Evolutionary conservation across 352 stramenopile species (phyloP), one percentile per base, ranked within the genome.

Genomic region (Phytophthora citrophthora): DNA sequence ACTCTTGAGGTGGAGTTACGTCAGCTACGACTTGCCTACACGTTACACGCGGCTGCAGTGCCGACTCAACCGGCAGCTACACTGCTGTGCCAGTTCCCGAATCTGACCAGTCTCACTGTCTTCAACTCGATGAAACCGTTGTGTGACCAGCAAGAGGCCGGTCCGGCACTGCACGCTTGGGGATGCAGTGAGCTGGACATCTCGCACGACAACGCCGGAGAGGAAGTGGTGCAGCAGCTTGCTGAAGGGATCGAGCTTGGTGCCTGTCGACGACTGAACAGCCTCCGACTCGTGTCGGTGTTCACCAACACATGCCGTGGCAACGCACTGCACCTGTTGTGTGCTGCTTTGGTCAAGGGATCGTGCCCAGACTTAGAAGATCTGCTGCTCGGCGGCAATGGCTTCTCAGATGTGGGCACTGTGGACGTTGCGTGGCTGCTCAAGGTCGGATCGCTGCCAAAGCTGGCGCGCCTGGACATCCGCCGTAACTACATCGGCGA

Each of bases 401-500:
- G 83, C 40, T 87, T 94, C 51, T 89, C 79, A 27, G 86, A 94
- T 43, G 77, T 86, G 15, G 86, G 86, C 12, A 90, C 86, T 0
- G 74, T 94, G 13, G 81, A 92, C 59, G 74, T 94, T 40, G 85
- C 83, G 38, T 86, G 79, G 72, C 55, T 94, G 34, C 62, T 94
- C n/a, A 79, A 77, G 54, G 69, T 79, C 7, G 83, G 83, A 4
- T 86, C 77, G 32, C 57, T 91, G 27, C 86, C 86, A 3, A 86
- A 90, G 54, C 74, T 94, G 32, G 64, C 69, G 43, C 81, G 86
- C 1, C 73, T 94, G 27, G 83, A 94, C 41, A 76, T 94, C 50
- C 83, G 86, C 16, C 83, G 86, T 62, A 94, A 94, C 65, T 94
- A 89, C 70, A 86, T 94, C 60, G 83, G 83, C 41, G 86, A 94